These are phyloP conservation scores for Rhizophagus clarus DNA, from an alignment of 192 early-diverging fungal species.

Conservation along the genomic window DNA sequence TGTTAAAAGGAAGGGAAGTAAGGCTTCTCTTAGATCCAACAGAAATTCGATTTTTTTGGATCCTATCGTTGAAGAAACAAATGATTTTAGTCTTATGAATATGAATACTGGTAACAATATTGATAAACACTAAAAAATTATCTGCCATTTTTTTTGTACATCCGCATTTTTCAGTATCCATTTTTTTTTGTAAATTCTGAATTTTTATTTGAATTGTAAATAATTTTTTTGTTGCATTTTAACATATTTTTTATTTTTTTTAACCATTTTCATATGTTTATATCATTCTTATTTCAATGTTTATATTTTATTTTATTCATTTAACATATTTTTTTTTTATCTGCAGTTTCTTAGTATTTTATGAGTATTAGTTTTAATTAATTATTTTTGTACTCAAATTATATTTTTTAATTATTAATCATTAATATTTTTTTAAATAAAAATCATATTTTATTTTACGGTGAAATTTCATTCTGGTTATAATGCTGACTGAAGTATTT, in stretches of 20 bases:
- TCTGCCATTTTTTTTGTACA: no score
- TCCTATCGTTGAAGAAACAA: conserved; percentile 16
- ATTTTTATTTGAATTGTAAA: no score
- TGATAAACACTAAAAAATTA: neutral
- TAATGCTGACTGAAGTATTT: no score
- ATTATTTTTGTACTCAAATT: no score
- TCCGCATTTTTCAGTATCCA: neutral
- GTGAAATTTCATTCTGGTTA: no score
- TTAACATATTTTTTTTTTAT: no score
- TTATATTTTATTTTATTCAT: neutral
- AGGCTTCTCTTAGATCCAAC: conserved; percentile 12
- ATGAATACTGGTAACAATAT: neutral
- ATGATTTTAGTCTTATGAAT: neutral
- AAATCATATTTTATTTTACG: no score
- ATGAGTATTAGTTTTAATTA: no score
- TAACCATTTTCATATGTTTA: neutral
- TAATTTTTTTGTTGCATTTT: neutral
- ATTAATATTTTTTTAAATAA: no score
- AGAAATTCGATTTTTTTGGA: conserved; percentile 11
- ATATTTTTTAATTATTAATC: no score
- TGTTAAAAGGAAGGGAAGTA: neutral
- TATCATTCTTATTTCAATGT: neutral
- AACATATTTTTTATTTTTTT: conserved; percentile 2
- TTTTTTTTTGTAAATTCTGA: neutral
- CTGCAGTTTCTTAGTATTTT: no score